Base-by-base conservation (phyloP, 2,329 filamentous ascomycete species). In the Penicillium sp. region DNA sequence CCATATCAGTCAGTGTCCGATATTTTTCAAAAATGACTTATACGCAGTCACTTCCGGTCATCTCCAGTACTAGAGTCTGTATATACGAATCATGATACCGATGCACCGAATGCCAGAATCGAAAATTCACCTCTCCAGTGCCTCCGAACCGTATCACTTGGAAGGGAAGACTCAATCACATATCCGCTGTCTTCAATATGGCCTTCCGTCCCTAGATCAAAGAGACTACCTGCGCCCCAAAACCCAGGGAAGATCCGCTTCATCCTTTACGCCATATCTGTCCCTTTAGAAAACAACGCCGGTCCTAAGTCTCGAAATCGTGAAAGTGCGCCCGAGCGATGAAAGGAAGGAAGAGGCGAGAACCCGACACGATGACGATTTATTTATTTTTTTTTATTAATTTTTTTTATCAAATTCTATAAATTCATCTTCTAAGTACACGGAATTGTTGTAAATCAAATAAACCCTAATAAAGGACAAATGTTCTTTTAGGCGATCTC, bases 251-350 rank as follows among this genome's bases (percentile, higher is more conserved):
- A 82, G 63, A 63, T 71, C n/a, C 76, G 79, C 16, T 59, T 74
- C 3, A 76, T 79, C 0, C 70, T 82, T 4, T 79, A 79, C 58
- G 77, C 77, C 72, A 82, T 81, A 58, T 21, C 38, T 1, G 45
- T 77, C 6, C 66, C 77, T 0, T 0, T 81, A 80, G 65, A 65
- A 61, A n/a, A 81, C 79, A 8, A 58, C 65, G 49, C 86, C 81
- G 80, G 74, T 84, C 0, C 63, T 76, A 7, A 62, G 86, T 6
- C 76, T 78, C 4, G 77, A 85, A 56, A 76, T 87, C 26, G 28
- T 69, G 33, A 65, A 72, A 26, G 24, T 26, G 5, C 24, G 24
- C 7, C 24, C 6, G 24, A 26, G 24, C 7, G 24, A 26, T 26
- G 24, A 26, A 2, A 21, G 18, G 24, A 1, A 7, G 24, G 24